Percentiles rank a stretch among this genome's conserved stretches.
phyloP scores from a whole-genome alignment of 2,329 filamentous ascomycete species.

The Sarocladium kiliense region DNA sequence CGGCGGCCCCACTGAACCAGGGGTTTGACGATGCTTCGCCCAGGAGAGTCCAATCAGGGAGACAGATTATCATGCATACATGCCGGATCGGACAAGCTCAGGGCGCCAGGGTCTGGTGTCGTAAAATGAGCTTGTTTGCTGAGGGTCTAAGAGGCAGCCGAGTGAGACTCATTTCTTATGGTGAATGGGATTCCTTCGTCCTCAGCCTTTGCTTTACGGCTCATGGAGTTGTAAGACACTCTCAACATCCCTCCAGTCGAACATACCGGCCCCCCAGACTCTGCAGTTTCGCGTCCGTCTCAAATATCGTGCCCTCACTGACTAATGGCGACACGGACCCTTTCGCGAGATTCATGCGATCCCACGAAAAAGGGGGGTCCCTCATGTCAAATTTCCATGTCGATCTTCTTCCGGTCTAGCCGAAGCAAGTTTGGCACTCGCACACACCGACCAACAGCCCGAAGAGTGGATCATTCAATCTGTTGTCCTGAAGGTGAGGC shows the following conservation, averaged over 20 bases:
- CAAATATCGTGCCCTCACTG: not conserved
- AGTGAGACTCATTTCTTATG: not conserved
- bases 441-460: not conserved
- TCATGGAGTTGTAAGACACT: not conserved
- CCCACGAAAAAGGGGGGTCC: not conserved
- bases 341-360: not conserved
- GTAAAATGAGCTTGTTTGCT: slow-evolving; percentile 3
- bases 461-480: not conserved
- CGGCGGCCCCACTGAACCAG: not conserved
- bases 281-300: not conserved
- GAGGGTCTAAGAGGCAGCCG: not conserved
- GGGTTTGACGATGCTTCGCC: slow-evolving; percentile 1
- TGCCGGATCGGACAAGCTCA: slow-evolving; percentile 1
- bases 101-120: not conserved
- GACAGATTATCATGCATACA: not conserved
- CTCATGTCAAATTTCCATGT: not conserved
- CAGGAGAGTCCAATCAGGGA: not conserved
- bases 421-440: not conserved
- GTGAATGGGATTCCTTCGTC: no score
- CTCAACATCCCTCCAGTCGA: no score
- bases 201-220: no score
- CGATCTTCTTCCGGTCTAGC: not conserved
- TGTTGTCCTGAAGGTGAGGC: not conserved
- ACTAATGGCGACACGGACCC: not conserved
- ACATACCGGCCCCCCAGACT: not conserved